phyloP scores from a whole-genome alignment of 345 rosid species.

The Diplotaxis tenuifolia region DNA sequence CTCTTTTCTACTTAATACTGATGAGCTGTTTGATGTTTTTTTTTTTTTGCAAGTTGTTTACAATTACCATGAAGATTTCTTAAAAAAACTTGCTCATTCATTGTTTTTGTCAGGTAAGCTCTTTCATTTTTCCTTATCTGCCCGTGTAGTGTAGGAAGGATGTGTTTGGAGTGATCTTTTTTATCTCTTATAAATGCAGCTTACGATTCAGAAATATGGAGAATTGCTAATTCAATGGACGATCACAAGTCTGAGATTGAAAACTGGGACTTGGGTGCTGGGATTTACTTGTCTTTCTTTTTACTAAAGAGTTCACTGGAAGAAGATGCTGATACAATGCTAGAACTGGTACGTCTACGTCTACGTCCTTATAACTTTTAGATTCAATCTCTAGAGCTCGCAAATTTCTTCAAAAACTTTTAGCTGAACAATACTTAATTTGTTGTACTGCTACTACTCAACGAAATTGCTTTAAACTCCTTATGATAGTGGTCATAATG shows the following conservation, averaged over 20 bases:
- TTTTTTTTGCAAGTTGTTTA: slow-evolving; percentile 50
- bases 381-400: not conserved
- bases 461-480: not conserved
- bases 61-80: slow-evolving; percentile 62
- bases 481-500: not conserved
- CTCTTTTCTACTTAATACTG: not conserved
- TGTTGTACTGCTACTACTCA: not conserved
- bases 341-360: slow-evolving; percentile 63
- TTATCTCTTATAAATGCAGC: slow-evolving; percentile 45
- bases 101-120: slow-evolving; percentile 72
- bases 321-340: slow-evolving; percentile 49
- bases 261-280: slow-evolving; percentile 97
- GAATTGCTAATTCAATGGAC: slow-evolving; percentile 77
- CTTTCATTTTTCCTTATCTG: slow-evolving; percentile 18
- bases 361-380: not conserved
- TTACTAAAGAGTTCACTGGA: slow-evolving; percentile 57
- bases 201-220: slow-evolving; percentile 73
- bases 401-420: not conserved
- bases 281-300: slow-evolving; percentile 72
- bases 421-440: not conserved
- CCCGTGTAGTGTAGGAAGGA: slow-evolving; percentile 1
- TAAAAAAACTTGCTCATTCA: slow-evolving; percentile 65
- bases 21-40: slow-evolving; percentile 3
- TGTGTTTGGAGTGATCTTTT: slow-evolving; percentile 5
- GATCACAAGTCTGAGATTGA: slow-evolving; percentile 87